A percentile compares a stretch with the other conserved stretches of the same genome.
Evolutionary conservation across 1,284 basidiomycete genomes (phyloP).

Genomic region (Ceratobasidium sp.): DNA sequence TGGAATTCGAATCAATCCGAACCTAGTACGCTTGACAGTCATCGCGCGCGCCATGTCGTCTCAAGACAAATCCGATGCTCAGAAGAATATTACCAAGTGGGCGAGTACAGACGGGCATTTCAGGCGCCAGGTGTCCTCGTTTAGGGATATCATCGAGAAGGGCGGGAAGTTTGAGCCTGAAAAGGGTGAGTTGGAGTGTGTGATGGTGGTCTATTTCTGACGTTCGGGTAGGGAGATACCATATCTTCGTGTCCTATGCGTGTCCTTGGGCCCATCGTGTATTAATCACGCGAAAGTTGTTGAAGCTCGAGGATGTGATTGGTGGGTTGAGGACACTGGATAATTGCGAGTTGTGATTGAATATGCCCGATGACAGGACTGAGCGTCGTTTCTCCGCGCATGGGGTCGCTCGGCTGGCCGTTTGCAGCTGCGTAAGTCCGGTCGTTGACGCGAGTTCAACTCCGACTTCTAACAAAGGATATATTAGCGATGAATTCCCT

Average conservation of each 20-base stretch:
- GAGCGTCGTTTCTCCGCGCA: conserved; percentile 82
- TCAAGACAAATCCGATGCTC: conserved; percentile 34
- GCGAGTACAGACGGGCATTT: conserved; percentile 77
- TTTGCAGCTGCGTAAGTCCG: conserved; percentile 62
- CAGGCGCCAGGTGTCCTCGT: conserved; percentile 74
- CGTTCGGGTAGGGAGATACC: conserved; percentile 72
- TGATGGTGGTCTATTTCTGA: conserved; percentile 2
- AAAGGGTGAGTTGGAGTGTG: conserved; percentile 60
- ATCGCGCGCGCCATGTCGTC: conserved; percentile 1
- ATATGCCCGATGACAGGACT: conserved; percentile 59
- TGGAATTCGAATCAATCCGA: neutral
- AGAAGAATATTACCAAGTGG: conserved; percentile 67
- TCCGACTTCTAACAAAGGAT: neutral
- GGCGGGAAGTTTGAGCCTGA: conserved; percentile 81
- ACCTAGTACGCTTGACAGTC: neutral
- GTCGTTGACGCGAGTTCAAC: neutral
- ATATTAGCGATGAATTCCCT: conserved; percentile 68
- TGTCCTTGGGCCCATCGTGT: conserved; percentile 90
- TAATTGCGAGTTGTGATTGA: conserved; percentile 1
- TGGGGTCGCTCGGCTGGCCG: conserved; percentile 86
- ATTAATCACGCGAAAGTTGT: conserved; percentile 86
- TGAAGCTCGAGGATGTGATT: conserved; percentile 86
- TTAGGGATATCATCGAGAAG: conserved; percentile 74
- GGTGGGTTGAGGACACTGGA: conserved; percentile 56
- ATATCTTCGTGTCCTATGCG: conserved; percentile 50